Base-by-base conservation (phyloP, 768 basidiomycete genomes). In the Agrocybe praecox region DNA sequence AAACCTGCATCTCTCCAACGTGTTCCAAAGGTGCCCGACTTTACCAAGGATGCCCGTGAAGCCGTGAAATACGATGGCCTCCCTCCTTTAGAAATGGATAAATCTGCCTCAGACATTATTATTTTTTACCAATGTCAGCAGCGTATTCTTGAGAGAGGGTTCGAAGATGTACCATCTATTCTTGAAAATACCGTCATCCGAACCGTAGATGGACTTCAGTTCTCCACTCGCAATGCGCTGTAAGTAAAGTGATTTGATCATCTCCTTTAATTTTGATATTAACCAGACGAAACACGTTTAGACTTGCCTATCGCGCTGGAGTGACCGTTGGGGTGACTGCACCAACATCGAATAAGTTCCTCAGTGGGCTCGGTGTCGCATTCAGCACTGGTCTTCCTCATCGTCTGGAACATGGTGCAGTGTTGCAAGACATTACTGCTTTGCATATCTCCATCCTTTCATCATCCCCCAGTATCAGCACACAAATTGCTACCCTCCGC, bases 181-280 rank as follows among this genome's bases (percentile, higher is more conserved):
- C 62, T 85, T 12, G 79, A 74, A 22, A 73, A 74, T 6, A 70
- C 72, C 17, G 55, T 76, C 48, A 74, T 78, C 21, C 78, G 78
- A 32, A 92, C 89, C 9, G 80, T 81, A 4, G 92, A 95, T 65
- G 92, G 93, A 0, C 76, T 91, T 29, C 80, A 82, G 56, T 92
- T 89, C 63, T 78, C 77, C 1, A 82, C 86, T 17, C 82, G 87
- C 54, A 82, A 89, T 68, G 82, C 67, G 26, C 62, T 74, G 72
- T 77, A 57, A 29, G 26, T 9, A 29, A 29, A 4, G 9, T 29
- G 26, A 9, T 9, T 29, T 29, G 4, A 29, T 29, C 9, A 5
- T 29, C 26, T 29, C 26, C 26, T 29, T 29, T 29, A 4, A 5
- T 29, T 29, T 29, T 29, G 26, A 9, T 5, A 29, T n/a, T 3